phyloP scores from a whole-genome alignment of 495 filamentous ascomycete species.

The Podospora australis region DNA sequence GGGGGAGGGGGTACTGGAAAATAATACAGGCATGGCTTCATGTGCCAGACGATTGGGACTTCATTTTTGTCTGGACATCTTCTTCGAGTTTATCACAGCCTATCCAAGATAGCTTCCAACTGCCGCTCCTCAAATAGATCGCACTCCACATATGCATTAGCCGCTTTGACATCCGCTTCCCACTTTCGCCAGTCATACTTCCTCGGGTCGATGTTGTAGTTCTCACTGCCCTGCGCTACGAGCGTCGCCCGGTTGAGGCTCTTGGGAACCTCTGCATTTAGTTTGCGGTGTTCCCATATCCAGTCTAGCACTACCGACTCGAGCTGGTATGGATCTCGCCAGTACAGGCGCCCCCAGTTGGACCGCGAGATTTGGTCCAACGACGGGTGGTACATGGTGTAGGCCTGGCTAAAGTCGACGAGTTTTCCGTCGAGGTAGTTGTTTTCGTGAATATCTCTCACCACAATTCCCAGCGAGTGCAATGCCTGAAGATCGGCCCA shows the following conservation, averaged over 20 bases:
- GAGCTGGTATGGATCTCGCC: background rate
- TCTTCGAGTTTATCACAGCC: no score
- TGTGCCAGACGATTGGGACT: no score
- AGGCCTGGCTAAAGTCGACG: slow-evolving; percentile 16
- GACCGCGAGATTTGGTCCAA: slow-evolving; percentile 6
- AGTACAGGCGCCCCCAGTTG: no score
- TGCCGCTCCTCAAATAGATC: no score
- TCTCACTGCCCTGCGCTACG: background rate
- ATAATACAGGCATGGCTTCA: no score
- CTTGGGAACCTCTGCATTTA: background rate
- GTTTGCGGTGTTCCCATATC: background rate
- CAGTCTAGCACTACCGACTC: slow-evolving; percentile 2
- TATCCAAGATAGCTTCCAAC: no score
- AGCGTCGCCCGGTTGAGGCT: background rate
- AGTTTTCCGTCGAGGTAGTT: slow-evolving; percentile 18
- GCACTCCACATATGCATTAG: slow-evolving; percentile 12
- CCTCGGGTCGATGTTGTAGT: background rate
- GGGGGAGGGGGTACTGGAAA: no score
- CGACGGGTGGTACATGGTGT: slow-evolving; percentile 10
- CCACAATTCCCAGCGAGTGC: slow-evolving; percentile 12
- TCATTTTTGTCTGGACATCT: no score
- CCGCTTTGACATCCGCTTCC: background rate
- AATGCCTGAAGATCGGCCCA: slow-evolving; percentile 11
- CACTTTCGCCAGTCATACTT: slow-evolving; percentile 4
- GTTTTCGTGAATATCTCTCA: slow-evolving; percentile 6